These are phyloP conservation scores for Vachellia collinsii DNA, from an alignment of 306 rosid genomes.

Conservation along the genomic window DNA sequence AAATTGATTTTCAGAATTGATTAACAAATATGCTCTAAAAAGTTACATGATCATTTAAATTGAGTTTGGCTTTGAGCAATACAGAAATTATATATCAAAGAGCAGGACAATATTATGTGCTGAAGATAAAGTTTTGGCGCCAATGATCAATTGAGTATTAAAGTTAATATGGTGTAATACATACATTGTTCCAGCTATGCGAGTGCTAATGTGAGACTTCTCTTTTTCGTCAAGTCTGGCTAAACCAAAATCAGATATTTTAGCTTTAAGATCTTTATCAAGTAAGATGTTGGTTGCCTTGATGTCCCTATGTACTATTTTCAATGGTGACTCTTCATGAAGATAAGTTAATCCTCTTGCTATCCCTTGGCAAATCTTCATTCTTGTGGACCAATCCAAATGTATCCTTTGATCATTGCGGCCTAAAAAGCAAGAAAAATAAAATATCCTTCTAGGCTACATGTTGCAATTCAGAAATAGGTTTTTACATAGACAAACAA, in stretches of 20 bases:
- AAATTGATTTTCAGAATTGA: too few relatives aligned
- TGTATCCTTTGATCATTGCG: constrained; percentile 48
- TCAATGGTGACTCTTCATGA: constrained; percentile 84
- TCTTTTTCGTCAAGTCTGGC: constrained; percentile 91
- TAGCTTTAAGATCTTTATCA: constrained; percentile 71
- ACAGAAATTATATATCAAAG: background rate
- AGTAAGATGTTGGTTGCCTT: constrained; percentile 88
- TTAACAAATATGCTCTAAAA: background rate
- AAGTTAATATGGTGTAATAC: constrained; percentile 1
- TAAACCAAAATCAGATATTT: constrained; percentile 91
- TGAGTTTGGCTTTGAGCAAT: background rate
- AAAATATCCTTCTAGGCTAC: background rate
- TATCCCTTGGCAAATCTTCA: constrained; percentile 69
- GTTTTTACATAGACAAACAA: background rate
- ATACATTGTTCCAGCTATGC: constrained; percentile 82
- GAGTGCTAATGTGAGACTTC: constrained; percentile 74
- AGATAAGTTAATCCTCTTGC: constrained; percentile 80
- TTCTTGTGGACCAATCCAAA: constrained; percentile 74
- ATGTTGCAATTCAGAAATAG: constrained; percentile 1
- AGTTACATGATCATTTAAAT: background rate
- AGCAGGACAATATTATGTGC: background rate
- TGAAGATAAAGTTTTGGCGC: background rate
- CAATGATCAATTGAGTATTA: constrained; percentile 3
- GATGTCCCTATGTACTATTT: constrained; percentile 89
- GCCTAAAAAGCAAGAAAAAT: constrained; percentile 39